Evolutionary conservation across 2,329 filamentous ascomycete species (phyloP).

Genomic region (Rosellinia necatrix): DNA sequence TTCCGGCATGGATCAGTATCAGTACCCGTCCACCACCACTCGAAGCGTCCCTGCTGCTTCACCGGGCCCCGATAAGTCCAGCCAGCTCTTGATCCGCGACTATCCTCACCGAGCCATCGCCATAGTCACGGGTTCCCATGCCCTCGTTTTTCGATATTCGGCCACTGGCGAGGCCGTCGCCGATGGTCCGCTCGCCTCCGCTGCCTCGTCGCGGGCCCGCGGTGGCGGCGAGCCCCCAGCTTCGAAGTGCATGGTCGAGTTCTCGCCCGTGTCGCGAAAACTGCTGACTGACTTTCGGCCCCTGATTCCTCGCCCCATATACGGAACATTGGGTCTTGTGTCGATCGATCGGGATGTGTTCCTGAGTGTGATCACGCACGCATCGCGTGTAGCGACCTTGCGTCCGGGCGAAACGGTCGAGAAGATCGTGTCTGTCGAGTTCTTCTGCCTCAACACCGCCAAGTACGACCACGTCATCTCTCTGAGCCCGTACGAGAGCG

Average conservation of each 20-base stretch:
- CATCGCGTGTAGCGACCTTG: conserved; percentile 77
- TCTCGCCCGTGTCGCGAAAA: conserved; percentile 65
- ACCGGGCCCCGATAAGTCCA: conserved; percentile 62
- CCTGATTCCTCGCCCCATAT: conserved; percentile 73
- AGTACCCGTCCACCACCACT: conserved; percentile 45
- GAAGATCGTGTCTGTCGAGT: conserved; percentile 84
- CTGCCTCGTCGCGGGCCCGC: conserved; percentile 52
- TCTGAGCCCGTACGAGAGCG: conserved; percentile 56
- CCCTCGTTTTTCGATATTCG: conserved; percentile 83
- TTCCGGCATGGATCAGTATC: conserved; percentile 54
- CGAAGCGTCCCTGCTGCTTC: conserved; percentile 52
- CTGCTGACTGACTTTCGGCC: conserved; percentile 78
- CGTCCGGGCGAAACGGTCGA: conserved; percentile 88
- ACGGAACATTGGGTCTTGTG: conserved; percentile 87
- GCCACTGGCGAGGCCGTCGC: conserved; percentile 62
- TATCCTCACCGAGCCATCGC: conserved; percentile 86
- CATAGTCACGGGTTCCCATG: conserved; percentile 77
- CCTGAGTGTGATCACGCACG: conserved; percentile 83
- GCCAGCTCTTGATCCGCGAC: conserved; percentile 84
- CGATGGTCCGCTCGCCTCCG: conserved; percentile 63
- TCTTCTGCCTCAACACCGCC: conserved; percentile 86
- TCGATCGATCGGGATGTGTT: conserved; percentile 85
- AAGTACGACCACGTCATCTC: conserved; percentile 80
- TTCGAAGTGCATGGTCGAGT: conserved; percentile 85
- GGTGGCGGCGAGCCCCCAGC: conserved; percentile 49